Evolutionary conservation across 805 yeast species (phyloP).

Genomic region (Suhomyces canberraensis): DNA sequence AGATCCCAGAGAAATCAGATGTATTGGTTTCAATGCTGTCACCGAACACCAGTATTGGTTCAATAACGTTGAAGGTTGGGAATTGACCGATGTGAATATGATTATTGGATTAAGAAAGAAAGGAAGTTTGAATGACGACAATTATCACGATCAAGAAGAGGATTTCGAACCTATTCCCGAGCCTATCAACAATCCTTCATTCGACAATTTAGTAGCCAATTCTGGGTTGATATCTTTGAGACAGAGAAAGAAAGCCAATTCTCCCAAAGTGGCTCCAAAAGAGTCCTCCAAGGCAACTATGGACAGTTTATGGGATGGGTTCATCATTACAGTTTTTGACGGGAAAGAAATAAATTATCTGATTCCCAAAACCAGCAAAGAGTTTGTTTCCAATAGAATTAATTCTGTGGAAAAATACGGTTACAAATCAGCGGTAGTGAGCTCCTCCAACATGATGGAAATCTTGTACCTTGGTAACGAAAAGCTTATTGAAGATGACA

Average conservation of each 20-base stretch:
- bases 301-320: conserved; percentile 65
- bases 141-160: conserved; percentile 17
- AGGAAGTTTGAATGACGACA: conserved; percentile 16
- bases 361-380: conserved; percentile 46
- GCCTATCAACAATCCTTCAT: neutral
- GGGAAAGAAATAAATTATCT: conserved; percentile 62
- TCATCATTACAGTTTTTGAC: conserved; percentile 62
- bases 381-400: conserved; percentile 49
- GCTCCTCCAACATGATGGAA: conserved; percentile 71
- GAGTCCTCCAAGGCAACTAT: conserved; percentile 1
- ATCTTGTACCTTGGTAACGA: conserved; percentile 74
- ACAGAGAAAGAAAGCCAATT: conserved; percentile 8
- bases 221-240: conserved; percentile 19
- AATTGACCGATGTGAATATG: conserved; percentile 71
- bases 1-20: conserved; percentile 87
- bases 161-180: conserved; percentile 1
- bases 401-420: conserved; percentile 71
- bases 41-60: conserved; percentile 69
- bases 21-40: conserved; percentile 78
- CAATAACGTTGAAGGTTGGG: conserved; percentile 72
- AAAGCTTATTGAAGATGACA: conserved; percentile 60
- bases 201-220: conserved; percentile 8
- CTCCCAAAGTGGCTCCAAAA: neutral
- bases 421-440: conserved; percentile 70
- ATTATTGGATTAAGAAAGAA: conserved; percentile 55